Evolutionary conservation across 208 protist species (phyloP), one percentile per base, ranked within the genome.

Genomic region (Crithidia brevicula): DNA sequence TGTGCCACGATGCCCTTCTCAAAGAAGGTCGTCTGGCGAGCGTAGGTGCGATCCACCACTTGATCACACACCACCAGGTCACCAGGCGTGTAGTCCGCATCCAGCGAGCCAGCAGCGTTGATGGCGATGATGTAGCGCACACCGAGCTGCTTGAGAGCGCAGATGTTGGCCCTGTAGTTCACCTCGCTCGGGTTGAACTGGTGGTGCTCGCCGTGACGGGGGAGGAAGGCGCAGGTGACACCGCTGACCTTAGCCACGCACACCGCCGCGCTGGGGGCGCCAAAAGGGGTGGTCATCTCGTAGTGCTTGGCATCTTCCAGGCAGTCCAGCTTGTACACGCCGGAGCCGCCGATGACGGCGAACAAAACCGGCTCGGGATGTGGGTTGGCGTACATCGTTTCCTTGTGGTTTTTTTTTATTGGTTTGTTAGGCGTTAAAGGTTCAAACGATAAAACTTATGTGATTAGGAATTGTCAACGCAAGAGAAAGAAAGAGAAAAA

Each of bases 141-240:
- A 23, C 96, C 96, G 16, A 96, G 77, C 43, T 85, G 45, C 74
- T 97, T 97, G 62, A 97, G 54, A 0, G 94, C 96, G 65, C 82
- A 96, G 36, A 98, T 86, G 73, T 98, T 98, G 13, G 96, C 93
- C 28, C 87, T 75, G 79, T 94, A 97, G 72, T 93, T 93, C 46
- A 98, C 83, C 60, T 97, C 92, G 47, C 65, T 82, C 13, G 96
- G 96, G 31, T 69, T 86, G 52, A 94, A 56, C 43, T 42, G 52
- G 84, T 98, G 94, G 45, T 78, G 27, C n/a, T 52, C 18, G 34
- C 90, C 94, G 65, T 98, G 96, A 16, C 95, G 82, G 2, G 92
- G 80, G 8, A 98, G 60, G 66, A 98, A 98, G 49, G 90, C 91
- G 65, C 87, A 93, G n/a, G 51, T 7, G 27, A 90, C 63, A 27